Percentiles rank a stretch among this genome's conserved stretches.
These are phyloP conservation scores for Malassezia caprae DNA, from an alignment of 1,284 basidiomycete genomes.

Conservation along the genomic window DNA sequence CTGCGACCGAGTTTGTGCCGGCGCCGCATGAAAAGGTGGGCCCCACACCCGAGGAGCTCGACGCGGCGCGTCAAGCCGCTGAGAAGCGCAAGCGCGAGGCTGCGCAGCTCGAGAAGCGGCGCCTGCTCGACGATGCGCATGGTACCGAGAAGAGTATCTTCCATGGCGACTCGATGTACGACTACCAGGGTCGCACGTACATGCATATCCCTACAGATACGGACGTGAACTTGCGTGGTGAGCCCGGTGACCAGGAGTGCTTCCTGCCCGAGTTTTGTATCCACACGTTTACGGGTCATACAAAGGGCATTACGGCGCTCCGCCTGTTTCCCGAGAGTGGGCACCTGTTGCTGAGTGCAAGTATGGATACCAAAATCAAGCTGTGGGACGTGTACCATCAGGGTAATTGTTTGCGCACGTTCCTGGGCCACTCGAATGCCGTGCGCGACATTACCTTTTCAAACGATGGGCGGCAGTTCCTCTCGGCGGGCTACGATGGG, in stretches of 20 bases:
- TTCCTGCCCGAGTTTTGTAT: constrained; percentile 91
- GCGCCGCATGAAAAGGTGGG: constrained; percentile 37
- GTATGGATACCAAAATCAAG: constrained; percentile 99
- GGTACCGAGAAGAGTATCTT: constrained; percentile 87
- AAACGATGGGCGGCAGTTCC: constrained; percentile 76
- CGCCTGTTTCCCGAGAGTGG: constrained; percentile 84
- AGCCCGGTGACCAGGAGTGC: constrained; percentile 73
- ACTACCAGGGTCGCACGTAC: constrained; percentile 97
- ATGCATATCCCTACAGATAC: constrained; percentile 72
- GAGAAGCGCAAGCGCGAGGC: constrained; percentile 55
- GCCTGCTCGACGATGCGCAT: constrained; percentile 65
- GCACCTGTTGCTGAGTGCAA: constrained; percentile 81
- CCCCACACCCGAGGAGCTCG: constrained; percentile 56
- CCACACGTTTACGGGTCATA: constrained; percentile 97
- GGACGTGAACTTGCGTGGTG: constrained; percentile 61
- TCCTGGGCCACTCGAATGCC: constrained; percentile 90
- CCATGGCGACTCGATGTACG: constrained; percentile 90
- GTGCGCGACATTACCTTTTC: constrained; percentile 93
- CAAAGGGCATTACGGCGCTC: constrained; percentile 86
- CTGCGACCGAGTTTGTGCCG: constrained; percentile 44
- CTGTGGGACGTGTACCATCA: constrained; percentile 97
- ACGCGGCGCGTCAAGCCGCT: constrained; percentile 59
- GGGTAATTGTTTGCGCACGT: constrained; percentile 89
- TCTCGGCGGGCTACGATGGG: constrained; percentile 88
- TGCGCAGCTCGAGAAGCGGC: constrained; percentile 55